phyloP scores from a whole-genome alignment of 148 eudicot genomes.

The Camellia lanceoleosa region DNA sequence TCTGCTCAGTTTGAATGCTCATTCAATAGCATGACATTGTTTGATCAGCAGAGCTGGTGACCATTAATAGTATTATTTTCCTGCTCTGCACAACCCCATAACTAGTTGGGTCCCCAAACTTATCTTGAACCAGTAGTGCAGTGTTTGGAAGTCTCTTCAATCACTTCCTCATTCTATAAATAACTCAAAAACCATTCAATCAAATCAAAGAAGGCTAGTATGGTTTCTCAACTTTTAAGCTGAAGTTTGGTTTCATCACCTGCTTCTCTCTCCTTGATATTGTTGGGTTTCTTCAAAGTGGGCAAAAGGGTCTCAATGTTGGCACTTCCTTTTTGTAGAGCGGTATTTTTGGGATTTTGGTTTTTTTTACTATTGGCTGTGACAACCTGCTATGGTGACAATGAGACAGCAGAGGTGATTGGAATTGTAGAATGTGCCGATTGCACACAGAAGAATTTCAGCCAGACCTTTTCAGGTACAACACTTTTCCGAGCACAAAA shows the following conservation, averaged over 20 bases:
- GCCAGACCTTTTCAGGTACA: constrained; percentile 29
- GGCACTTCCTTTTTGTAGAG: background rate
- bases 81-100: background rate
- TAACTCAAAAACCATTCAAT: background rate
- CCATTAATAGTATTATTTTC: constrained; percentile 1
- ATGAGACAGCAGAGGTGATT: constrained; percentile 23
- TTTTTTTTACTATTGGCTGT: constrained; percentile 16
- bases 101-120: background rate
- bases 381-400: constrained; percentile 15
- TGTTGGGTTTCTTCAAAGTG: background rate
- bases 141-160: background rate
- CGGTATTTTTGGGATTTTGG: constrained; percentile 19
- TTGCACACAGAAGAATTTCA: constrained; percentile 21
- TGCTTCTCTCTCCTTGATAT: background rate
- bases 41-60: constrained; percentile 10
- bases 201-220: background rate
- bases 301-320: background rate
- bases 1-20: background rate
- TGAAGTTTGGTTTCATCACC: background rate
- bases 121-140: no score
- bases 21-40: background rate
- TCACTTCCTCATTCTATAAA: background rate
- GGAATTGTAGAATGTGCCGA: constrained; percentile 33
- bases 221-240: no score
- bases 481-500: no score